phyloP scores from a whole-genome alignment of 2,329 filamentous ascomycete genomes.

The Fusarium chaquense region DNA sequence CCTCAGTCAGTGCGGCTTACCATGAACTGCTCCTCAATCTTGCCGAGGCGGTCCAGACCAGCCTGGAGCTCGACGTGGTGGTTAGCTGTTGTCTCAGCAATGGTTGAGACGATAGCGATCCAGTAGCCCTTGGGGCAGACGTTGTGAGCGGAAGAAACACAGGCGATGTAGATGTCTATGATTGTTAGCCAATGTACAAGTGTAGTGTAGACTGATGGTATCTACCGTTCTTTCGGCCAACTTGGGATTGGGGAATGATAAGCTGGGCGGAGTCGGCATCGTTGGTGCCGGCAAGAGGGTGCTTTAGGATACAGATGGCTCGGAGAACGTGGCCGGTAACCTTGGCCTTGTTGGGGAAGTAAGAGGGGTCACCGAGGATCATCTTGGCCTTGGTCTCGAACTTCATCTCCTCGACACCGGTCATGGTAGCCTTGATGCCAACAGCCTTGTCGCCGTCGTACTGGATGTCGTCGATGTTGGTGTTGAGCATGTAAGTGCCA shows the following conservation, averaged over 20 bases:
- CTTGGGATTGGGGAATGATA: conserved; percentile 97
- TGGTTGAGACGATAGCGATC: conserved; percentile 97
- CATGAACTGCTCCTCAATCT: conserved; percentile 98
- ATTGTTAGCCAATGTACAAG: conserved; percentile 14
- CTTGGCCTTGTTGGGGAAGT: conserved; percentile 91
- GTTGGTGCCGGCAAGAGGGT: conserved; percentile 90
- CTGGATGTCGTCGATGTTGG: conserved; percentile 87
- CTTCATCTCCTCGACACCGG: conserved; percentile 88
- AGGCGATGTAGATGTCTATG: conserved; percentile 93
- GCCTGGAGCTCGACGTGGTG: conserved; percentile 95
- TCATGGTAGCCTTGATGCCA: conserved; percentile 98
- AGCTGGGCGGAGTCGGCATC: conserved; percentile 91
- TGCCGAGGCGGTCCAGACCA: conserved; percentile 90
- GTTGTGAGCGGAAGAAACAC: conserved; percentile 95
- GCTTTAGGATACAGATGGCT: conserved; percentile 97
- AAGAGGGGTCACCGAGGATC: conserved; percentile 95
- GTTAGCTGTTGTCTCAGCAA: conserved; percentile 91
- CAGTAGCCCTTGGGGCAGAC: conserved; percentile 99
- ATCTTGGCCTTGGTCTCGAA: conserved; percentile 97
- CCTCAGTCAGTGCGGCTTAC: conserved; percentile 56
- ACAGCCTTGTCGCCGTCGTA: conserved; percentile 88
- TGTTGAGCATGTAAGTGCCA: conserved; percentile 99
- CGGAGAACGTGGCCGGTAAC: conserved; percentile 91
- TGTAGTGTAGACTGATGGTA: neutral
- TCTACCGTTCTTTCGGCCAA: conserved; percentile 94